Percentiles rank a stretch among this genome's conserved stretches.
phyloP scores from a whole-genome alignment of 2,329 filamentous ascomycete species.

The Hypomyces rosellus region DNA sequence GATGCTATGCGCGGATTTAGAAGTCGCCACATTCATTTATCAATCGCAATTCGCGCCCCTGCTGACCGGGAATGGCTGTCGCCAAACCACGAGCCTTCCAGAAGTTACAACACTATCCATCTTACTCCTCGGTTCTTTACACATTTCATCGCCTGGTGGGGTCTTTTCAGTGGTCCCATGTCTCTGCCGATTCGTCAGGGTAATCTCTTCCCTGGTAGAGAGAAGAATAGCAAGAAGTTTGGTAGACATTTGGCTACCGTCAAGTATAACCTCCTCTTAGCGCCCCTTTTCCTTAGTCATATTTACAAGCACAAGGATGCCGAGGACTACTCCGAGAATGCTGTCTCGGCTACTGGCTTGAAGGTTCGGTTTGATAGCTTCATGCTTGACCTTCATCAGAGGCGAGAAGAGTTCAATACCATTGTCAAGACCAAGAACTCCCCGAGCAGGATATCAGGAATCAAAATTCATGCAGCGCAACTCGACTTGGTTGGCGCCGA shows the following conservation, averaged over 20 bases:
- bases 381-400: slow-evolving; percentile 92
- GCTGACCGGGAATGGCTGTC: slow-evolving; percentile 81
- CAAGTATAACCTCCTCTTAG: slow-evolving; percentile 91
- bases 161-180: slow-evolving; percentile 89
- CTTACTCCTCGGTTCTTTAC: slow-evolving; percentile 94
- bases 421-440: slow-evolving; percentile 70
- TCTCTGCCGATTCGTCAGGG: slow-evolving; percentile 92
- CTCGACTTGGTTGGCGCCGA: slow-evolving; percentile 88
- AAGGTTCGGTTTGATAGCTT: slow-evolving; percentile 96
- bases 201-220: slow-evolving; percentile 79
- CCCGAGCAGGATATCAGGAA: slow-evolving; percentile 77
- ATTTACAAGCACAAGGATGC: slow-evolving; percentile 98
- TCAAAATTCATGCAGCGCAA: slow-evolving; percentile 93
- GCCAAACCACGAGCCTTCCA: slow-evolving; percentile 65
- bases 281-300: slow-evolving; percentile 89
- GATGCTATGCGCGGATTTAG: slow-evolving; percentile 97
- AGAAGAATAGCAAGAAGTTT: slow-evolving; percentile 98
- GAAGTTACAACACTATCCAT: slow-evolving; percentile 95
- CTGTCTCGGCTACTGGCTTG: slow-evolving; percentile 88
- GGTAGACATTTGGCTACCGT: slow-evolving; percentile 95
- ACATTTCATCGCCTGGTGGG: slow-evolving; percentile 98
- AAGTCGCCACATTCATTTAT: slow-evolving; percentile 94
- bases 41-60: slow-evolving; percentile 82
- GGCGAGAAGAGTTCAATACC: slow-evolving; percentile 85
- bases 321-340: slow-evolving; percentile 70